Evolutionary conservation across 108 stramenopile species (phyloP).

Genomic region (Stephanodiscus triporus): DNA sequence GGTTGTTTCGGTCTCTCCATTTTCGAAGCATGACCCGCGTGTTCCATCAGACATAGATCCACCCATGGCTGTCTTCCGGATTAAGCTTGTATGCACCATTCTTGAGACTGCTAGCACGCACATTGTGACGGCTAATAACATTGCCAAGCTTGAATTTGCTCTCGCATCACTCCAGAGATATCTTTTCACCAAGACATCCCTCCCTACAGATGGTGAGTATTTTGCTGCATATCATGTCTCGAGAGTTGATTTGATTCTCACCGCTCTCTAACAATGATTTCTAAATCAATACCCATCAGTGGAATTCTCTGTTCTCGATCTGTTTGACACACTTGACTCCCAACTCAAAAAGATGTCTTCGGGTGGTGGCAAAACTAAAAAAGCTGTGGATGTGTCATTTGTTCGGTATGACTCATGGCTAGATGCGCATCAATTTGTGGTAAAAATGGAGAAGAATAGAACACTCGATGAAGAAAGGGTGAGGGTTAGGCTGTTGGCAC

Average conservation of each 20-base stretch:
- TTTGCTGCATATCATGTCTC: background rate
- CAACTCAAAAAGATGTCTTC: conserved; percentile 57
- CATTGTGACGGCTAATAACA: conserved; percentile 68
- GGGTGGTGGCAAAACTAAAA: conserved; percentile 35
- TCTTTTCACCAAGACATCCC: conserved; percentile 88
- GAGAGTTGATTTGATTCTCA: background rate
- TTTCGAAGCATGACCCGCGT: conserved; percentile 90
- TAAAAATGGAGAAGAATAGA: conserved; percentile 66
- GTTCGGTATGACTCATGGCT: conserved; percentile 74
- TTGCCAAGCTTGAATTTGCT: conserved; percentile 64
- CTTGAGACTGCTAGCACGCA: conserved; percentile 76
- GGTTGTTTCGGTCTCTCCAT: conserved; percentile 69
- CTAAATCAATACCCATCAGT: conserved; percentile 29
- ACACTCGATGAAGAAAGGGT: conserved; percentile 41
- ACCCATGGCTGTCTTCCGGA: conserved; percentile 82
- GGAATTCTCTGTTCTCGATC: conserved; percentile 91
- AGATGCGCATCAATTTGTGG: conserved; percentile 83
- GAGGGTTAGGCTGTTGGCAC: conserved; percentile 59
- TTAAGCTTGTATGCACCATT: conserved; percentile 85
- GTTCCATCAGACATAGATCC: conserved; percentile 82
- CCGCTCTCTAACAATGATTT: background rate
- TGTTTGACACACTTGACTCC: conserved; percentile 90
- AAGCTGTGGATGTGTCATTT: conserved; percentile 48
- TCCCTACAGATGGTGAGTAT: conserved; percentile 80
- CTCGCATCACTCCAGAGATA: conserved; percentile 91